These are phyloP conservation scores for carrot (Daucus carota) DNA, from an alignment of 129 eudicot genomes.

Conservation along the genomic window DNA sequence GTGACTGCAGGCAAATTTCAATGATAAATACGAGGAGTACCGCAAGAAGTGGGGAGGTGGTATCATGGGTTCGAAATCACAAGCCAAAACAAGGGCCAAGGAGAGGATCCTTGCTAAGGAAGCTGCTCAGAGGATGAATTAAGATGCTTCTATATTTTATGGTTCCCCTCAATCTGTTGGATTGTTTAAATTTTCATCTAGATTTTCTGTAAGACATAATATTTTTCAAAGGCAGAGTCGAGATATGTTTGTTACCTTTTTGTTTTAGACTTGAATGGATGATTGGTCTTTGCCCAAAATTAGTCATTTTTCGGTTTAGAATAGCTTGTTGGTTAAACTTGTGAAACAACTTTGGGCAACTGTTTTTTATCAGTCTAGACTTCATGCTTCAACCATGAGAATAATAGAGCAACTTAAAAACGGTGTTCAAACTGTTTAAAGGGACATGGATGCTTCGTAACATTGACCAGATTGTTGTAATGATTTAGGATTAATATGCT, in stretches of 20 bases:
- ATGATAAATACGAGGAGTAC: slow-evolving; percentile 79
- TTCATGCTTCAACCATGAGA: neutral
- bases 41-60: slow-evolving; percentile 99
- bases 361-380: neutral
- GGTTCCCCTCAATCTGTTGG: neutral
- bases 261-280: neutral
- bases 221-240: neutral
- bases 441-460: no score
- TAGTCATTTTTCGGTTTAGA: neutral
- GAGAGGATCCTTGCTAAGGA: slow-evolving; percentile 86
- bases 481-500: no score
- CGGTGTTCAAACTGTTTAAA: neutral
- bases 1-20: slow-evolving; percentile 64
- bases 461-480: no score
- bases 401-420: neutral
- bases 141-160: slow-evolving; percentile 4
- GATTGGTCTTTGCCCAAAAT: neutral
- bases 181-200: neutral
- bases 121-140: slow-evolving; percentile 70
- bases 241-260: neutral
- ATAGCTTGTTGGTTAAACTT: neutral
- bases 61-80: slow-evolving; percentile 89
- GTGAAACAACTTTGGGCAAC: neutral
- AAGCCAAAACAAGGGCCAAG: slow-evolving; percentile 84
- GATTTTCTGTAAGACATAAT: neutral